phyloP scores from a whole-genome alignment of 2,329 filamentous ascomycete species.

The Hypoxylon sp. region DNA sequence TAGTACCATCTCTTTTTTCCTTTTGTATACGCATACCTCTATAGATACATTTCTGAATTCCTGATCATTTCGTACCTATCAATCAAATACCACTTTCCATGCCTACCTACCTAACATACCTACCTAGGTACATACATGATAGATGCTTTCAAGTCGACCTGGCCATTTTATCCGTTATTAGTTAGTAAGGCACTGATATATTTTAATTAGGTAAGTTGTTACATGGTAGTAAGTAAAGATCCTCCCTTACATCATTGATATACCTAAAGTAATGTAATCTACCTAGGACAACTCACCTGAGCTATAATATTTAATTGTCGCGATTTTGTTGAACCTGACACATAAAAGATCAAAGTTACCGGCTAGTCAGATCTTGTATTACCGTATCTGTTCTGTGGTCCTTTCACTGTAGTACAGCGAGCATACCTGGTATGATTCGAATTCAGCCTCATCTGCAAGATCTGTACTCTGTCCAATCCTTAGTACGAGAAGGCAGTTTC shows the following conservation, averaged over 20 bases:
- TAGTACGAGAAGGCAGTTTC: background rate
- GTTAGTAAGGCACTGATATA: background rate
- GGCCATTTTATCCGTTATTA: background rate
- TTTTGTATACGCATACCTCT: too few relatives aligned
- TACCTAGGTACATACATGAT: background rate
- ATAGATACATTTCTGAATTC: background rate
- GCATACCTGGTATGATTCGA: too few relatives aligned
- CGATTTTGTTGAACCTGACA: background rate
- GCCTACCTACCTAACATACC: too few relatives aligned
- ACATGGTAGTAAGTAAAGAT: background rate
- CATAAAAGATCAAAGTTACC: background rate
- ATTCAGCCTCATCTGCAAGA: conserved; percentile 36
- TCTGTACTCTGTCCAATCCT: conserved; percentile 8
- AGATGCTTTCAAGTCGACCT: background rate
- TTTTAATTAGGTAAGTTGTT: too few relatives aligned
- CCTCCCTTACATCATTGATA: background rate
- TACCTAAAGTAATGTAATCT: too few relatives aligned
- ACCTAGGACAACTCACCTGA: too few relatives aligned
- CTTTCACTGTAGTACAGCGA: too few relatives aligned
- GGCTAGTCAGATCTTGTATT: background rate
- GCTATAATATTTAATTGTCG: too few relatives aligned
- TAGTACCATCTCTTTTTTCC: too few relatives aligned
- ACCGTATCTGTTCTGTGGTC: background rate
- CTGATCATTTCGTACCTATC: too few relatives aligned
- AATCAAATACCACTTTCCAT: too few relatives aligned